Conservation (phyloP, 2,329 filamentous ascomycete genomes). For the Ophiostoma pallidulum region DNA sequence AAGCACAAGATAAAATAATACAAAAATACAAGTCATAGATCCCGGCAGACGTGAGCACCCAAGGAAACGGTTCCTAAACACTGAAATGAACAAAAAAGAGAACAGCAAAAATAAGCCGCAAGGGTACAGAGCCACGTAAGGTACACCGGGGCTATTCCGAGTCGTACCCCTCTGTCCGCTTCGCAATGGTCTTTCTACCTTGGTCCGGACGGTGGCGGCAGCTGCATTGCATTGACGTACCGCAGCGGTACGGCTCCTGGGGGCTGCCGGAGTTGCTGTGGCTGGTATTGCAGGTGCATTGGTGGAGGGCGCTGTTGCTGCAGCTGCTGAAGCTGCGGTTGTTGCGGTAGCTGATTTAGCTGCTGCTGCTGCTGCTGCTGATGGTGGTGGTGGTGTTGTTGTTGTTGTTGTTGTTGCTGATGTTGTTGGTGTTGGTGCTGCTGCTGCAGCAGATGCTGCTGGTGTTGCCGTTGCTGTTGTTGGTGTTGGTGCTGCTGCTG, state of each 20-base stretch:
- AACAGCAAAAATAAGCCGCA: too few relatives aligned
- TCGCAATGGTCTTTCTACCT: not conserved
- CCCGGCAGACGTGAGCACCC: too few relatives aligned
- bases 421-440: constrained; percentile 26
- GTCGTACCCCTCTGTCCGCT: too few relatives aligned
- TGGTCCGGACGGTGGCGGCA: not conserved
- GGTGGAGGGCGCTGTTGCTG: not conserved
- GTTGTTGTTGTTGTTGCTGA: constrained; percentile 13
- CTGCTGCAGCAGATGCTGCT: constrained; percentile 25
- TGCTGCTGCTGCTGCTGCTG: constrained; percentile 22
- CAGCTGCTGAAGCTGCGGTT: not conserved
- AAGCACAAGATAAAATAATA: too few relatives aligned
- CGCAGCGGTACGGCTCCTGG: constrained; percentile 1
- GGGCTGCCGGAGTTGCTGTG: constrained; percentile 8
- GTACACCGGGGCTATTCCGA: too few relatives aligned
- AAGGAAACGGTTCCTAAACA: too few relatives aligned
- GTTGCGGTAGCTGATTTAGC: not conserved
- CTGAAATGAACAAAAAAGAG: too few relatives aligned
- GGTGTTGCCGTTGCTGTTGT: too few relatives aligned
- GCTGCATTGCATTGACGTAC: constrained; percentile 6
- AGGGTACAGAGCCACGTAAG: too few relatives aligned
- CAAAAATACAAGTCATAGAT: too few relatives aligned
- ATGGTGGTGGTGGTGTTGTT: constrained; percentile 3
- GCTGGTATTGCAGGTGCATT: constrained; percentile 8
- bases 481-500: constrained; percentile 3